These are phyloP conservation scores for Wickerhamomyces kurtzmanii DNA, from an alignment of 805 yeast genomes.

Conservation along the genomic window DNA sequence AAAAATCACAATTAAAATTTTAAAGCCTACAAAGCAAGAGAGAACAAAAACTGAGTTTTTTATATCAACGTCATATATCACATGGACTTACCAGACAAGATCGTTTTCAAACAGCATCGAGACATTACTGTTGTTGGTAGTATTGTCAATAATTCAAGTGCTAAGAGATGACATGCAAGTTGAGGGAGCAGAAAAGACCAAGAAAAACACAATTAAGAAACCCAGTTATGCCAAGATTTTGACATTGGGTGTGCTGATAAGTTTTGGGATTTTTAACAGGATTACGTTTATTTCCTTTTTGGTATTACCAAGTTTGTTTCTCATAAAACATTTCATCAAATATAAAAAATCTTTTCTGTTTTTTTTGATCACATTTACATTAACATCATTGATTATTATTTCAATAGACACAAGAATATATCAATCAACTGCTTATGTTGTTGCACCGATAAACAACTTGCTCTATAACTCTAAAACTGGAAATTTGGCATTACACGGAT, in stretches of 20 bases:
- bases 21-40: conserved; percentile 40
- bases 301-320: conserved; percentile 44
- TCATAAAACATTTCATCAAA: conserved; percentile 30
- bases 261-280: conserved; percentile 76
- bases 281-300: conserved; percentile 76
- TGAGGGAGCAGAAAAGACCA: neutral
- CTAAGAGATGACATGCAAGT: conserved; percentile 3
- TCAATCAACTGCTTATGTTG: conserved; percentile 16
- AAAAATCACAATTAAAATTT: conserved; percentile 32
- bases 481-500: conserved; percentile 72
- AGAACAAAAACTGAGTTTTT: conserved; percentile 27
- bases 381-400: conserved; percentile 28
- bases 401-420: conserved; percentile 45
- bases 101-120: conserved; percentile 87
- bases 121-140: conserved; percentile 32
- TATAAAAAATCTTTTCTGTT: conserved; percentile 23
- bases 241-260: conserved; percentile 37
- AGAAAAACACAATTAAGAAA: conserved; percentile 10
- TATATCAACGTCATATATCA: conserved; percentile 52
- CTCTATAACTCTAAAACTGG: conserved; percentile 49
- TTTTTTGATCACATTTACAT: conserved; percentile 22
- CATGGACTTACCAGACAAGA: conserved; percentile 75
- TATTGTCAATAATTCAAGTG: conserved; percentile 29
- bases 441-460: conserved; percentile 74
- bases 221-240: conserved; percentile 9